Evolutionary conservation across 345 rosid genomes (phyloP), one percentile per base, ranked within the genome.

Genomic region (Gossypium sturtianum): DNA sequence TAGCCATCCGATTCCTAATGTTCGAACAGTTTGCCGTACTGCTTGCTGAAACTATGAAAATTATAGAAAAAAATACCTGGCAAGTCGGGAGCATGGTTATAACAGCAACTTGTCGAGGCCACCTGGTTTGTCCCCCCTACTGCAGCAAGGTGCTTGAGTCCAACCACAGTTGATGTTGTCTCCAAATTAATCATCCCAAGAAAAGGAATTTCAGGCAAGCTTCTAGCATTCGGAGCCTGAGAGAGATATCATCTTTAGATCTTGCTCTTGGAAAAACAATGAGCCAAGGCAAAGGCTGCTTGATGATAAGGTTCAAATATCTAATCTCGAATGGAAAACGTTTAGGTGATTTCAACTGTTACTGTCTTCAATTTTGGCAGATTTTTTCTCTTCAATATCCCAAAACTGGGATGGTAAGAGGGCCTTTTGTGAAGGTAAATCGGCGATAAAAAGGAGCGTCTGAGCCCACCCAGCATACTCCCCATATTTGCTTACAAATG

Each of bases 391-490:
- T 75, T 87, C 22, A 22, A 72, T 68, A 62, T 78, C 72, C 73
- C 74, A 76, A 56, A 80, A 71, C 79, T 80, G 76, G 29, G 93
- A 78, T 41, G 88, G 92, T 78, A 94, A 66, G 66, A 87, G 82
- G 53, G 90, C 82, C 71, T 89, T 92, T 43, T 94, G 98, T 59
- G 98, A 75, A 72, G 98, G 97, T 79, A 94, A 79, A 70, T 94
- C 98, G 1, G 98, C 95, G 59, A 92, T 84, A 82, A 94, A 94
- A 63, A 94, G 93, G 71, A 90, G 77, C 66, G 97, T 94, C 76
- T 94, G 98, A 63, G 98, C 98, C 97, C 98, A 92, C 73, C 97
- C 98, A 70, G 98, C 98, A 87, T 91, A 89, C 72, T 87, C 88
- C 15, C 97, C 98, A 75, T 94, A 94, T 77, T 87, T 94, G 77